Evolutionary conservation across 169 alveolate species (phyloP).

Genomic region (Babesia bovis): DNA sequence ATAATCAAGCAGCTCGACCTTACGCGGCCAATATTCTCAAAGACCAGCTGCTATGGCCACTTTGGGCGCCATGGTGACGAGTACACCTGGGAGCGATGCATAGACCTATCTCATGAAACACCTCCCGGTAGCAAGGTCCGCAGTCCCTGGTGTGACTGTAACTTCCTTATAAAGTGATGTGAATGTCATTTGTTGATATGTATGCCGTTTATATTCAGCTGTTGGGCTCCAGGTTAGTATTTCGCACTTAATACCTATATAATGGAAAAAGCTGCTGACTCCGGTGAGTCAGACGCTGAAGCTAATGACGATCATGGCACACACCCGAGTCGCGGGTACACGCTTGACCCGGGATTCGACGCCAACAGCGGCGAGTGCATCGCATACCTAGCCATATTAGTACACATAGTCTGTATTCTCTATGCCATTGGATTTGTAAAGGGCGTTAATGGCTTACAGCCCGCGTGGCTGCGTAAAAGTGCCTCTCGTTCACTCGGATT

Average conservation of each 20-base stretch:
- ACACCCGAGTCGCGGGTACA: constrained; percentile 15
- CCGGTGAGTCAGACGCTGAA: not conserved
- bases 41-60: constrained; percentile 97
- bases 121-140: too few species aligned
- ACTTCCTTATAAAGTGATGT: too few species aligned
- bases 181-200: too few species aligned
- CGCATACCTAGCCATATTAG: not conserved
- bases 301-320: not conserved
- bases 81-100: constrained; percentile 93
- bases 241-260: too few species aligned
- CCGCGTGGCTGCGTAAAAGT: constrained; percentile 13
- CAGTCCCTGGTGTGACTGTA: too few species aligned
- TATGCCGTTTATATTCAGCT: too few species aligned
- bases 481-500: too few species aligned
- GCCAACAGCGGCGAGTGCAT: not conserved
- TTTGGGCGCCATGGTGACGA: constrained; percentile 94
- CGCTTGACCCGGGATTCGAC: constrained; percentile 8
- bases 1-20: constrained; percentile 91
- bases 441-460: not conserved
- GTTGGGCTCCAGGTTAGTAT: too few species aligned
- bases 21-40: constrained; percentile 85
- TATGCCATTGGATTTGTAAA: constrained; percentile 1
- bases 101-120: constrained; percentile 80
- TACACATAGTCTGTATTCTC: constrained; percentile 3
- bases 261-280: constrained; percentile 2